Percentiles rank a stretch among this genome's conserved stretches.
phyloP scores from a whole-genome alignment of 1,284 basidiomycete genomes.

The Irpex sp. region DNA sequence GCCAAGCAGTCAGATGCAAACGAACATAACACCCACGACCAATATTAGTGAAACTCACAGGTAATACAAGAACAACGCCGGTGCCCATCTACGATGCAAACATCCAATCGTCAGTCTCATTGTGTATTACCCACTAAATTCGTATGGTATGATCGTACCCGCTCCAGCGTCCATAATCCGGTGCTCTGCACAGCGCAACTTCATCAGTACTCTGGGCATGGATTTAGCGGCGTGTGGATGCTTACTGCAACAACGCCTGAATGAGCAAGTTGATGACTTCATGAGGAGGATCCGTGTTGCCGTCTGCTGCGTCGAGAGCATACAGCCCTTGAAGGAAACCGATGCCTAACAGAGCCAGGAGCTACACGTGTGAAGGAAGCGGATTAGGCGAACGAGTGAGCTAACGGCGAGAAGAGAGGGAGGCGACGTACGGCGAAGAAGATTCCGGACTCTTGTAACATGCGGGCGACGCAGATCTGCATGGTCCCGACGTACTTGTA shows the following conservation, averaged over 20 bases:
- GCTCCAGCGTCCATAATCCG: slow-evolving; percentile 60
- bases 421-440: slow-evolving; percentile 70
- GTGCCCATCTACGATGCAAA: slow-evolving; percentile 42
- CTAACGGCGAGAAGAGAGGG: neutral
- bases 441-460: slow-evolving; percentile 90
- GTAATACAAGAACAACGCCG: slow-evolving; percentile 78
- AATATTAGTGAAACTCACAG: too few relatives aligned
- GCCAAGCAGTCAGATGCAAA: too few relatives aligned
- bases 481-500: slow-evolving; percentile 83
- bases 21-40: too few relatives aligned
- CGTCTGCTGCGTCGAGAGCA: slow-evolving; percentile 89
- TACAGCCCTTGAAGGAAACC: slow-evolving; percentile 87
- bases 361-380: too few relatives aligned
- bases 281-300: slow-evolving; percentile 51
- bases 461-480: slow-evolving; percentile 83
- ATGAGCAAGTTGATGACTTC: slow-evolving; percentile 67
- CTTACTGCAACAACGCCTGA: slow-evolving; percentile 77
- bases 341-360: slow-evolving; percentile 74
- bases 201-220: neutral
- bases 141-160: neutral
- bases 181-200: slow-evolving; percentile 44
- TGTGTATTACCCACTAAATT: too few relatives aligned
- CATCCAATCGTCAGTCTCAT: too few relatives aligned
- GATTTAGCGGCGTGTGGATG: too few relatives aligned
- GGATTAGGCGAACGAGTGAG: too few relatives aligned